Evolutionary conservation across 1,139 yeast genomes (phyloP).

Genomic region (Yamadazyma epiphylla): DNA sequence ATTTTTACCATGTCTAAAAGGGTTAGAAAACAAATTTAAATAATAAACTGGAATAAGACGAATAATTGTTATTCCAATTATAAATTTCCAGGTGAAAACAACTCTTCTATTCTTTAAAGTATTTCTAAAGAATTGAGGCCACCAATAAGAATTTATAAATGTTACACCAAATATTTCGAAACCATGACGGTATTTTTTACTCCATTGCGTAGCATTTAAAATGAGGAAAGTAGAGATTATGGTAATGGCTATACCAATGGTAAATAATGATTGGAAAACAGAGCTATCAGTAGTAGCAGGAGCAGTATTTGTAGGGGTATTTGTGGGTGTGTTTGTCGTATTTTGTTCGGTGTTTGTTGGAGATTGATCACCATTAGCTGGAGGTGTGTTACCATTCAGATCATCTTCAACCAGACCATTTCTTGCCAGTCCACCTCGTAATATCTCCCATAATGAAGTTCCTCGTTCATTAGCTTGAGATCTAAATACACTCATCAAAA

Average conservation of each 20-base stretch:
- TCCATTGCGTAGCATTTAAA: conserved; percentile 62
- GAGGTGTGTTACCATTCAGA: conserved; percentile 6
- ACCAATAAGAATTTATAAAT: conserved; percentile 70
- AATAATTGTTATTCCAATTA: conserved; percentile 60
- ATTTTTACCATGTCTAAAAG: conserved; percentile 55
- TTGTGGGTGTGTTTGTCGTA: conserved; percentile 10
- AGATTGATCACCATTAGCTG: conserved; percentile 7
- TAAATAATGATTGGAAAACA: conserved; percentile 57
- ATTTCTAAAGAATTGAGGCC: conserved; percentile 86
- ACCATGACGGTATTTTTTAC: conserved; percentile 46
- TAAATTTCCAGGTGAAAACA: conserved; percentile 67
- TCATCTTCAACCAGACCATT: conserved; percentile 11
- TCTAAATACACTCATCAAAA: conserved; percentile 63
- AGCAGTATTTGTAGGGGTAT: conserved; percentile 8
- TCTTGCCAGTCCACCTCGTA: conserved; percentile 37
- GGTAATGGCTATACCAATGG: conserved; percentile 57
- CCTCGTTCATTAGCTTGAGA: conserved; percentile 74
- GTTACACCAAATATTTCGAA: conserved; percentile 57
- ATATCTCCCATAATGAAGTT: conserved; percentile 60
- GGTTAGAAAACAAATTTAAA: conserved; percentile 45
- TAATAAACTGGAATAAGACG: conserved; percentile 66
- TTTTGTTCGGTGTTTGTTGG: conserved; percentile 8
- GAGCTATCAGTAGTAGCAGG: conserved; percentile 47
- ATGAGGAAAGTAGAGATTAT: conserved; percentile 58
- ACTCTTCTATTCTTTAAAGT: conserved; percentile 66